Conservation (phyloP, 2,329 filamentous ascomycete species). For the Aspergillus floridensis region DNA sequence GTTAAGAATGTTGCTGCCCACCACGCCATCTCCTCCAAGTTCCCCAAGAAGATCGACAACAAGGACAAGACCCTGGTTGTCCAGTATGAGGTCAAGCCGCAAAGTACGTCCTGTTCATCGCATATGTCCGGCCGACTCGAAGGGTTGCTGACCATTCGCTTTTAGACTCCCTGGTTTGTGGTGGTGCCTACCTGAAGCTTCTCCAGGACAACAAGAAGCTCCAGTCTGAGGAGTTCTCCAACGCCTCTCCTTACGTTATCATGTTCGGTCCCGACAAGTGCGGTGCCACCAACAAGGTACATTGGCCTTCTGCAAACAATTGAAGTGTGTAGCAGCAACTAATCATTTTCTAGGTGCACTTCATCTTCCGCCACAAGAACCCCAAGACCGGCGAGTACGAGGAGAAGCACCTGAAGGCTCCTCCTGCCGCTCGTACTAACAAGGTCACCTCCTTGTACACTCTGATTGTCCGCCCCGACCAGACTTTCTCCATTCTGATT, state of each 20-base stretch:
- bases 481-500: constrained; percentile 89
- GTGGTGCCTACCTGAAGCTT: constrained; percentile 98
- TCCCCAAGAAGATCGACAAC: constrained; percentile 93
- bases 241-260: constrained; percentile 95
- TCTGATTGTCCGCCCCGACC: constrained; percentile 92
- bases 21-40: constrained; percentile 99
- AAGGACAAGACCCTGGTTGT: constrained; percentile 96
- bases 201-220: constrained; percentile 96
- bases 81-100: constrained; percentile 98
- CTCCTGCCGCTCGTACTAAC: constrained; percentile 80
- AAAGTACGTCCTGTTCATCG: constrained; percentile 63
- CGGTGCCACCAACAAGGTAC: constrained; percentile 95
- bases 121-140: background rate
- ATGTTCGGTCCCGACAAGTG: constrained; percentile 99
- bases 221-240: constrained; percentile 96
- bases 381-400: constrained; percentile 99
- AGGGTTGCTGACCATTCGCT: constrained; percentile 4
- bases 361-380: constrained; percentile 99
- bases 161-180: constrained; percentile 88
- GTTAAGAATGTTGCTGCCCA: constrained; percentile 97
- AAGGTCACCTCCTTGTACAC: constrained; percentile 97
- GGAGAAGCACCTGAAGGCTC: constrained; percentile 93
- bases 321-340: background rate
- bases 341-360: constrained; percentile 58
- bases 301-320: constrained; percentile 8